Percentiles rank a stretch among this genome's conserved stretches.
These are phyloP conservation scores for Pachyrhizus erosus DNA, from an alignment of 306 rosid genomes.

Conservation along the genomic window DNA sequence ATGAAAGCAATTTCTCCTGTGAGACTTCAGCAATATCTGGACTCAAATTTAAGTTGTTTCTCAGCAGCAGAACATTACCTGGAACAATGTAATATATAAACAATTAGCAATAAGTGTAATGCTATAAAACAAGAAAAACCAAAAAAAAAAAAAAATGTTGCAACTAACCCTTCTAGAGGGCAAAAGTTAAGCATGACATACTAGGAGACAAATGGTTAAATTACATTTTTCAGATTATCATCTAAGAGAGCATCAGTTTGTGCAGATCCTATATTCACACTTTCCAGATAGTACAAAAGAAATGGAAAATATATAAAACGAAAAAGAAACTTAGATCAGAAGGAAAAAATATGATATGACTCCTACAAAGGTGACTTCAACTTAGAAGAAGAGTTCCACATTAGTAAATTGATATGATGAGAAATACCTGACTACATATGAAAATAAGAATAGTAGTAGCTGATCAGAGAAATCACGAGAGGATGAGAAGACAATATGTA, in stretches of 20 bases:
- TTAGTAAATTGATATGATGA: background rate
- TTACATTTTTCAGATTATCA: background rate
- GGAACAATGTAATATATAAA: conserved; percentile 43
- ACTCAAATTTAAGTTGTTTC: conserved; percentile 80
- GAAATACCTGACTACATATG: conserved; percentile 6
- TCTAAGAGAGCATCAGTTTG: conserved; percentile 8
- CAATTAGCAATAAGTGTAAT: conserved; percentile 6
- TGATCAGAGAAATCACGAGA: background rate
- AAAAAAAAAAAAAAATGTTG: conserved; percentile 1
- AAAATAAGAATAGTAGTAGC: background rate
- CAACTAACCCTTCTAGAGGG: conserved; percentile 13
- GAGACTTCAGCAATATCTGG: conserved; percentile 87
- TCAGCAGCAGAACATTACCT: conserved; percentile 91
- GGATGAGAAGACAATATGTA: background rate
- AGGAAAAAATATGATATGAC: conserved; percentile 1
- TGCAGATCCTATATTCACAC: background rate
- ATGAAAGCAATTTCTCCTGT: conserved; percentile 90
- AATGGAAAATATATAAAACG: background rate
- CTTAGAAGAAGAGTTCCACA: background rate
- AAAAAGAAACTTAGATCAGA: conserved; percentile 6
- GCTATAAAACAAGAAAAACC: conserved; percentile 21
- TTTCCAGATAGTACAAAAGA: conserved; percentile 18
- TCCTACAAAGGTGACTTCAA: conserved; percentile 3
- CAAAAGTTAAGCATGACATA: background rate
- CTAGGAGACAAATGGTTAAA: background rate